phyloP scores from a whole-genome alignment of 2,329 filamentous ascomycete species.

The Ascochyta viciae-villosae region DNA sequence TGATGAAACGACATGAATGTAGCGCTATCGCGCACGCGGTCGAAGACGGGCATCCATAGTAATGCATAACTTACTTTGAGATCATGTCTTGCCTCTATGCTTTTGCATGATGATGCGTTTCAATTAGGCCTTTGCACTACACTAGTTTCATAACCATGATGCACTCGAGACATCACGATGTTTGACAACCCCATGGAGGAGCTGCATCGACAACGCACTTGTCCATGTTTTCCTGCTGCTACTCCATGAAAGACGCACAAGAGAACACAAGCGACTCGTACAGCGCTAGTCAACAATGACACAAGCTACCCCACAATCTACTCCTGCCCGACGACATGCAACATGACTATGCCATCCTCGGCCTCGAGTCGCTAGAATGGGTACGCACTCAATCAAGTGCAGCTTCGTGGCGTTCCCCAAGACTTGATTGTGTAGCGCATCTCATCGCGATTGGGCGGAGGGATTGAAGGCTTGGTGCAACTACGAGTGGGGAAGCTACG shows the following conservation, averaged over 20 bases:
- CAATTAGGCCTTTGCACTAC: too few species aligned
- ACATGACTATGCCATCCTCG: too few species aligned
- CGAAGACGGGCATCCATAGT: conserved; percentile 24
- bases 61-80: conserved; percentile 8
- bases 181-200: too few species aligned
- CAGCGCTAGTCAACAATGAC: neutral
- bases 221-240: too few species aligned
- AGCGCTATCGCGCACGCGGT: conserved; percentile 24
- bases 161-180: too few species aligned
- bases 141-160: too few species aligned
- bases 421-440: neutral
- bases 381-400: too few species aligned
- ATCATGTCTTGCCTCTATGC: too few species aligned
- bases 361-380: too few species aligned
- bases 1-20: neutral
- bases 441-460: neutral
- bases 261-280: neutral
- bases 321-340: neutral
- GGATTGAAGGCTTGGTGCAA: neutral
- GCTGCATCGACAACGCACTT: too few species aligned
- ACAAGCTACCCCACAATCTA: conserved; percentile 8
- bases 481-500: conserved; percentile 5
- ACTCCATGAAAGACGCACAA: too few species aligned
- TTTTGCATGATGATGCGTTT: too few species aligned
- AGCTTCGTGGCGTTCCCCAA: neutral